These are phyloP conservation scores for Tulasnella calospora DNA, from an alignment of 768 basidiomycete species.

Conservation along the genomic window DNA sequence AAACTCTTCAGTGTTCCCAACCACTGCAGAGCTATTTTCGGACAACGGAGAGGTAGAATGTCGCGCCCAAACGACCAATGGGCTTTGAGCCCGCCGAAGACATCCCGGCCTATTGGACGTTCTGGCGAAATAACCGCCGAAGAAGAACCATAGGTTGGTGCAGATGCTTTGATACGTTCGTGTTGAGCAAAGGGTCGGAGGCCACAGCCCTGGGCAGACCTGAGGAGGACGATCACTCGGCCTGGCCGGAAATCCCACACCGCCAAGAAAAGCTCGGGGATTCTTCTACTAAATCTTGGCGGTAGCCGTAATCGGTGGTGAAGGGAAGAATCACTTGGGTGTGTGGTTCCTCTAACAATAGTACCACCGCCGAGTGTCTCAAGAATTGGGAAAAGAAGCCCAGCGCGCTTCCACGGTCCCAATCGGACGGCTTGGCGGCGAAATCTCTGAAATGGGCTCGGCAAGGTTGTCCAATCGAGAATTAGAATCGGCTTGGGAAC, in stretches of 20 bases:
- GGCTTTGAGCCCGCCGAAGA: not conserved
- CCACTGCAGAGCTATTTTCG: not conserved
- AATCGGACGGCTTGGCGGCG: constrained; percentile 5
- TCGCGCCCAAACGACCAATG: not conserved
- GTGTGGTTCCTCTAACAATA: not conserved
- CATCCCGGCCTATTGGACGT: not conserved
- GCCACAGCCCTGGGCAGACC: not conserved
- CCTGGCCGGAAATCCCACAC: not conserved
- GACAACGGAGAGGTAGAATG: not conserved
- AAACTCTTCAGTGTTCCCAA: not conserved
- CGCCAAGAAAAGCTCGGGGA: not conserved
- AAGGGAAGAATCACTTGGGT: not conserved
- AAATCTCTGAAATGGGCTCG: not conserved
- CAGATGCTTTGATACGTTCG: not conserved
- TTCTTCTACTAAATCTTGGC: constrained; percentile 7
- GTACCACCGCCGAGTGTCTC: not conserved
- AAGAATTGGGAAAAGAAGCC: not conserved
- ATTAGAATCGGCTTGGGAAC: not conserved
- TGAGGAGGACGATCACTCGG: not conserved
- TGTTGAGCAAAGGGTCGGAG: not conserved
- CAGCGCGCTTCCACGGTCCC: not conserved
- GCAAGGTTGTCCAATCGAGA: not conserved
- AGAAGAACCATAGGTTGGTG: not conserved
- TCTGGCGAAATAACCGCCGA: constrained; percentile 1
- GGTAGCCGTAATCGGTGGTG: not conserved